These are phyloP conservation scores for Fusarium kyushuense DNA, from an alignment of 2,329 filamentous ascomycete genomes.

Conservation along the genomic window DNA sequence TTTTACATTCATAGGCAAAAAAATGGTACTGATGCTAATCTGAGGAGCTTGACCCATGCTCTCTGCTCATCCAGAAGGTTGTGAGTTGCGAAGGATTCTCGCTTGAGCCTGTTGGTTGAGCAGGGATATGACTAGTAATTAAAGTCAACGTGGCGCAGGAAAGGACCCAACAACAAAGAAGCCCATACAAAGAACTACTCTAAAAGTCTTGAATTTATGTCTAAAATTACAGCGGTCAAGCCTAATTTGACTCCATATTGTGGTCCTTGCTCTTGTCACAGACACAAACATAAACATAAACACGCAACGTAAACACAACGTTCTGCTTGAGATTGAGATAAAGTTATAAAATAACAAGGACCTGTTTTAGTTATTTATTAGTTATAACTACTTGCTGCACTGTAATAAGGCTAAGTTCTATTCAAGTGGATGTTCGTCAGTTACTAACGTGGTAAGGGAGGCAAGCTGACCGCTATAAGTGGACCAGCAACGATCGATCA, in stretches of 20 bases:
- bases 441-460: constrained; percentile 7
- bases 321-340: constrained; percentile 17
- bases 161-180: constrained; percentile 4
- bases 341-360: constrained; percentile 14
- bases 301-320: not conserved
- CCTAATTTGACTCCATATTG: not conserved
- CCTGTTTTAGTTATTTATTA: constrained; percentile 14
- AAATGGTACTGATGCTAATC: constrained; percentile 7
- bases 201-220: not conserved
- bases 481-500: constrained; percentile 14
- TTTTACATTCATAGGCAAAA: constrained; percentile 1
- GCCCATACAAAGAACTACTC: not conserved
- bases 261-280: constrained; percentile 1
- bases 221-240: constrained; percentile 6
- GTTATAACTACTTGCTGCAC: not conserved
- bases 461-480: constrained; percentile 27
- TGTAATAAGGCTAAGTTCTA: constrained; percentile 38
- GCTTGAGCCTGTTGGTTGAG: constrained; percentile 3
- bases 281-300: not conserved
- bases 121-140: not conserved
- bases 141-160: constrained; percentile 5
- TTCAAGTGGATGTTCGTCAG: constrained; percentile 1
- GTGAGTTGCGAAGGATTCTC: constrained; percentile 2
- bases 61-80: constrained; percentile 3
- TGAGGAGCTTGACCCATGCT: constrained; percentile 7